Percentiles rank a stretch among this genome's conserved stretches.
Evolutionary conservation across 2,329 filamentous ascomycete genomes (phyloP).

Genomic region (Colletotrichum abscissum): DNA sequence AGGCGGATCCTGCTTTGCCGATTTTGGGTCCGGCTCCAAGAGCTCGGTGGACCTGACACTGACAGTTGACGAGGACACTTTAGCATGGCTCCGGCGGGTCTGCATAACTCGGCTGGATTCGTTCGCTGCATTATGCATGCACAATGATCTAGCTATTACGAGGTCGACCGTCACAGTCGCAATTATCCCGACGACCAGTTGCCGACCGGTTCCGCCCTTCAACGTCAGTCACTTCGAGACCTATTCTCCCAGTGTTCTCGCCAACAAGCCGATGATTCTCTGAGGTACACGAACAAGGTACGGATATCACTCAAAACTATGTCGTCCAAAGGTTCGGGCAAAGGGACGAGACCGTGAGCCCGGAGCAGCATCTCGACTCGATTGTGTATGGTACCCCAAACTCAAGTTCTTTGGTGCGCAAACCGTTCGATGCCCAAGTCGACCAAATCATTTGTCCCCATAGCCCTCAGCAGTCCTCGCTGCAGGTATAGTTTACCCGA

Average conservation of each 20-base stretch:
- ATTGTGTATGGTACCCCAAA: neutral
- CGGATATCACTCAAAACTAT: neutral
- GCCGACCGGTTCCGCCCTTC: no score
- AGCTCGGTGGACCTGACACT: slow-evolving; percentile 21
- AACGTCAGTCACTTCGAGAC: neutral
- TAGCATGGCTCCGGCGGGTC: neutral
- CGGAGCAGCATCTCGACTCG: neutral
- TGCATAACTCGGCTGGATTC: neutral
- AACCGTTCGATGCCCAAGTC: no score
- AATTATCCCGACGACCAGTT: neutral
- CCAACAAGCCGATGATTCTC: slow-evolving; percentile 1
- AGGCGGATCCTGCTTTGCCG: slow-evolving; percentile 18
- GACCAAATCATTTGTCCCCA: neutral
- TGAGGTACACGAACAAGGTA: neutral
- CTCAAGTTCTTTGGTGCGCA: no score
- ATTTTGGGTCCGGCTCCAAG: slow-evolving; percentile 25
- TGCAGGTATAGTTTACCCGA: neutral
- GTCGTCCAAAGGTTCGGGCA: neutral
- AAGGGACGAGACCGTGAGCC: neutral
- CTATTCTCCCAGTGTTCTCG: neutral
- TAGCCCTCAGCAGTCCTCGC: neutral
- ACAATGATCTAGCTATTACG: neutral
- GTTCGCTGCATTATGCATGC: slow-evolving; percentile 15
- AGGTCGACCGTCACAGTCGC: neutral
- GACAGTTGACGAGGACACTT: neutral